Evolutionary conservation across 2,329 filamentous ascomycete species (phyloP).

Genomic region (Pestalotiopsis sp.): DNA sequence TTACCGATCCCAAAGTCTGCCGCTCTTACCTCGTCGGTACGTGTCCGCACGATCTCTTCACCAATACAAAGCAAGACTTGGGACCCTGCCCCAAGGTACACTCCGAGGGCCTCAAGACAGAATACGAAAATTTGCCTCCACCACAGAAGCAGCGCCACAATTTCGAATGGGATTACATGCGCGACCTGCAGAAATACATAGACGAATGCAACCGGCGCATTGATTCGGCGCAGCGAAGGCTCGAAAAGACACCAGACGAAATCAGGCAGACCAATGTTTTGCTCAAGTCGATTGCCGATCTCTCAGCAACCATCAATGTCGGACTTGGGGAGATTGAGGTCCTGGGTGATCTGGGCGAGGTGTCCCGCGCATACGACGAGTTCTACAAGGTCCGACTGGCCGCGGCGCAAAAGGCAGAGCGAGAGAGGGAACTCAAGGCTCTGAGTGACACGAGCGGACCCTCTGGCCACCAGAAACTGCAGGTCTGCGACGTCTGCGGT

Average conservation of each 20-base stretch:
- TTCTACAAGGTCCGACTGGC: constrained; percentile 82
- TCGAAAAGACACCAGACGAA: constrained; percentile 98
- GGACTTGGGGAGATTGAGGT: constrained; percentile 85
- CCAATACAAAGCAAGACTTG: constrained; percentile 97
- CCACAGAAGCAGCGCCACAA: constrained; percentile 75
- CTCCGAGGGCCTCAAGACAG: constrained; percentile 81
- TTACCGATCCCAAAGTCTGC: constrained; percentile 92
- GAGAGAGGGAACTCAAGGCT: constrained; percentile 84
- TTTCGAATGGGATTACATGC: constrained; percentile 96
- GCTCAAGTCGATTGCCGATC: constrained; percentile 82
- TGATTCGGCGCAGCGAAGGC: constrained; percentile 80
- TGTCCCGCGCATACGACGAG: constrained; percentile 82
- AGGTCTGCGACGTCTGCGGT: constrained; percentile 97
- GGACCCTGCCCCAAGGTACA: constrained; percentile 88
- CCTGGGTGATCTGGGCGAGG: constrained; percentile 77
- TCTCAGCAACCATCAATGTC: constrained; percentile 74
- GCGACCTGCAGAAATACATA: constrained; percentile 94
- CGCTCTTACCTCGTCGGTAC: constrained; percentile 91
- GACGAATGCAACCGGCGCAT: constrained; percentile 95
- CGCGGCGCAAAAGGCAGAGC: constrained; percentile 77
- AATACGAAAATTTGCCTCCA: constrained; percentile 76
- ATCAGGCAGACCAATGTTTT: constrained; percentile 92
- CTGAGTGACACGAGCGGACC: constrained; percentile 91
- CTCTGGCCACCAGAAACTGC: constrained; percentile 93
- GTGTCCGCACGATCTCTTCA: constrained; percentile 98